A percentile compares a stretch with the other conserved stretches of the same genome.
phyloP scores from a whole-genome alignment of 2,329 filamentous ascomycete genomes.

The Ustulina deusta region DNA sequence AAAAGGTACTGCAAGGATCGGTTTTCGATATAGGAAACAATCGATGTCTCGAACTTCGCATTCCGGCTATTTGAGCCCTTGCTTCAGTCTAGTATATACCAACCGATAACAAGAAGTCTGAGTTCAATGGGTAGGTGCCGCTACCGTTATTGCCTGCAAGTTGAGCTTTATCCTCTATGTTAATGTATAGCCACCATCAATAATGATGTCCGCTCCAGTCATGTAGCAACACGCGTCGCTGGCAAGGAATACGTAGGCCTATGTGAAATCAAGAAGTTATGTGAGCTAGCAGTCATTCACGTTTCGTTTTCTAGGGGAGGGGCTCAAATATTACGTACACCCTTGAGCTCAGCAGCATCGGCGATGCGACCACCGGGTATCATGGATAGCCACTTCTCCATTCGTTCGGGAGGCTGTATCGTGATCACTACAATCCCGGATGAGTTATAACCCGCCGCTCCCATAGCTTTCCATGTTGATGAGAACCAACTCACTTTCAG shows the following conservation, averaged over 20 bases:
- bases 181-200: slow-evolving; percentile 50
- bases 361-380: slow-evolving; percentile 50
- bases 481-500: slow-evolving; percentile 46
- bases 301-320: neutral
- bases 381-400: slow-evolving; percentile 49
- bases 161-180: slow-evolving; percentile 38
- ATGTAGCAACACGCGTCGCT: slow-evolving; percentile 57
- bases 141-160: neutral
- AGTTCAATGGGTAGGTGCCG: neutral
- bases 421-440: slow-evolving; percentile 45
- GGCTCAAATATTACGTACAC: slow-evolving; percentile 28
- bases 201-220: slow-evolving; percentile 51
- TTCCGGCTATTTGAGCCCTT: no score
- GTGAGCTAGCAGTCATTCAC: slow-evolving; percentile 1
- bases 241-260: slow-evolving; percentile 54
- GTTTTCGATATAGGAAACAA: no score
- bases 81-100: no score
- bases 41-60: no score
- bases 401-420: slow-evolving; percentile 48
- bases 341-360: slow-evolving; percentile 52
- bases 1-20: no score
- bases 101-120: no score
- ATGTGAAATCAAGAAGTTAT: slow-evolving; percentile 3
- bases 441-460: slow-evolving; percentile 4
- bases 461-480: neutral